Percentiles rank a stretch among this genome's conserved stretches.
phyloP scores from a whole-genome alignment of 2,329 filamentous ascomycete genomes.

The Elsinoe australis region DNA sequence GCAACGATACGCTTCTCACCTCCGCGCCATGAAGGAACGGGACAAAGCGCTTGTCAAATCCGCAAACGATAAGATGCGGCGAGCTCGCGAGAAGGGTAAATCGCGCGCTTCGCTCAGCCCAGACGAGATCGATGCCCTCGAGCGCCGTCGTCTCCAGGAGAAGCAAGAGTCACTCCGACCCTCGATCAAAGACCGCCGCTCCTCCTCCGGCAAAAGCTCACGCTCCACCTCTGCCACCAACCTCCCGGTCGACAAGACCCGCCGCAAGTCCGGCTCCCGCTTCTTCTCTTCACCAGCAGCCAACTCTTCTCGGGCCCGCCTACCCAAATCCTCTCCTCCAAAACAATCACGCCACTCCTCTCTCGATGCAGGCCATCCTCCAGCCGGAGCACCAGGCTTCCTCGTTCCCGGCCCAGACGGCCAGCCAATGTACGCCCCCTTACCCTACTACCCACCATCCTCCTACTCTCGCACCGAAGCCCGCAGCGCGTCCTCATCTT shows the following conservation, averaged over 20 bases:
- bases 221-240: conserved; percentile 32
- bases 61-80: conserved; percentile 71
- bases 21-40: conserved; percentile 53
- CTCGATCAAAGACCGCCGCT: conserved; percentile 21
- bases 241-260: conserved; percentile 30
- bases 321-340: conserved; percentile 23
- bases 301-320: conserved; percentile 31
- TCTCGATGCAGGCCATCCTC: conserved; percentile 19
- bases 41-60: conserved; percentile 71
- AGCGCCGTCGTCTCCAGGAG: conserved; percentile 43
- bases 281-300: conserved; percentile 26
- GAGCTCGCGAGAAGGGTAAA: conserved; percentile 67
- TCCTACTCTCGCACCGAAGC: conserved; percentile 10
- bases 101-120: conserved; percentile 71
- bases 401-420: conserved; percentile 44
- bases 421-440: conserved; percentile 36
- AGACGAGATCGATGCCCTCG: conserved; percentile 72
- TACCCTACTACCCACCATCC: conserved; percentile 26
- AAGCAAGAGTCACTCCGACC: conserved; percentile 16
- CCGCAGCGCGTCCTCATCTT: conserved; percentile 26
- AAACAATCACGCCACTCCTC: conserved; percentile 22
- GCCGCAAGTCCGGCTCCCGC: conserved; percentile 29
- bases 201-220: conserved; percentile 26
- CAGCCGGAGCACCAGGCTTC: conserved; percentile 37
- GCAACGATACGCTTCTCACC: conserved; percentile 38